Base-by-base conservation (phyloP, 1,284 basidiomycete species). In the Kalmanozyma brasiliensis region DNA sequence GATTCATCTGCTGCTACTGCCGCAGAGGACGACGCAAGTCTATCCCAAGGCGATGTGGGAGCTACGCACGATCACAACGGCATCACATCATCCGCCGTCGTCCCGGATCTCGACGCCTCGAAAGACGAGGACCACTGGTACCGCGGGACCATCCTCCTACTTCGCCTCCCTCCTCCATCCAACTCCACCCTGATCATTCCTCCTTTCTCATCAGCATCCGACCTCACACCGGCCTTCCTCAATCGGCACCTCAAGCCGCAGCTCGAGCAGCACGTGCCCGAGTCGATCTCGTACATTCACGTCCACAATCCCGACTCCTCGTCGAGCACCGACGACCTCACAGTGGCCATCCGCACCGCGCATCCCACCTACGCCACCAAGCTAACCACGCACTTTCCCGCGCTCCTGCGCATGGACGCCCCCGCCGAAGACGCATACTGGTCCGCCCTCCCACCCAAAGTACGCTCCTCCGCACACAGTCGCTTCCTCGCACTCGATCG, bases 241-340 rank as follows among this genome's bases (percentile, higher is more conserved):
- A 57, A 63, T 8, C 43, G 44, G 5, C 53, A 57, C 22, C 40
- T 67, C 30, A 67, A 67, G 26, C 52, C 57, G n/a, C 52, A 45
- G 20, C 58, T 67, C 35, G 64, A 67, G 34, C 32, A 57, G 22
- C 23, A 24, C 2, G 58, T 67, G 8, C 42, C 52, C 20, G 64
- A 62, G 24, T 57, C 58, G 11, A 45, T 67, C 17, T 32, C 64
- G 3, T 67, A 67, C 49, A 67, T 67, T 32, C 52, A 67, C 46
- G 22, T 14, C 10, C 37, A 34, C n/a, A 11, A 6, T 29, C n/a
- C 35, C 3, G 10, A 35, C 9, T 6, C 37, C 11, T 24, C 29
- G 8, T 24, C 34, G 11, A 17, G 32, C 8, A 24, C 30, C n/a
- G 11, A 26, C 7, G 24, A 14, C n/a, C 30, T n/a, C 5, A 43